These are phyloP conservation scores for Rosa rugosa DNA, from an alignment of 306 rosid genomes.

Conservation along the genomic window DNA sequence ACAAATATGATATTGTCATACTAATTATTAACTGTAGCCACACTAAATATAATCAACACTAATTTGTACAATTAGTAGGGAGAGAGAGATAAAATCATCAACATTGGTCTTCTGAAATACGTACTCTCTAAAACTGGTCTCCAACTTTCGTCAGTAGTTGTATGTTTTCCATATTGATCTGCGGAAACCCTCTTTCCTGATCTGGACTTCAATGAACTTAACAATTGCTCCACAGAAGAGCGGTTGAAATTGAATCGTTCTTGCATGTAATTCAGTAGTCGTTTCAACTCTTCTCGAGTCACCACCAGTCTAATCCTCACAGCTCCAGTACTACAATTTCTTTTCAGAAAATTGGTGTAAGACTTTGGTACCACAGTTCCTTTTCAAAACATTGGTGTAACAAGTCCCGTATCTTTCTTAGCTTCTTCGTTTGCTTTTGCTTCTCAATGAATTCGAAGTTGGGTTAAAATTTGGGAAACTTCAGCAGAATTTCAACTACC, in stretches of 20 bases:
- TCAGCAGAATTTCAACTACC: too few species aligned
- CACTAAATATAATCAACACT: conserved; percentile 13
- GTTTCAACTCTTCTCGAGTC: conserved; percentile 66
- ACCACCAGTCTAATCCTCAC: conserved; percentile 80
- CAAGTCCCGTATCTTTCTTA: too few species aligned
- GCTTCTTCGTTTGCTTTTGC: too few species aligned
- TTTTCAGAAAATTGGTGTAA: too few species aligned
- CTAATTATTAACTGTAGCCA: conserved; percentile 10
- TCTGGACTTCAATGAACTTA: conserved; percentile 48
- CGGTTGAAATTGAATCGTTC: conserved; percentile 7
- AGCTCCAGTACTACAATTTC: conserved; percentile 11
- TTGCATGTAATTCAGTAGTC: conserved; percentile 44
- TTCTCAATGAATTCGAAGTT: too few species aligned
- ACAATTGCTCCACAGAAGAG: conserved; percentile 52
- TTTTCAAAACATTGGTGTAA: too few species aligned
- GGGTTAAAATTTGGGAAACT: too few species aligned
- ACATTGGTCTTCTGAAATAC: conserved; percentile 57
- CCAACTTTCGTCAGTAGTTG: conserved; percentile 33
- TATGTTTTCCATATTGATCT: conserved; percentile 17
- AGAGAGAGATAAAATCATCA: conserved; percentile 17
- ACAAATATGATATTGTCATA: neutral
- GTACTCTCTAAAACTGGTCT: conserved; percentile 60
- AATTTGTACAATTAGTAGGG: conserved; percentile 3
- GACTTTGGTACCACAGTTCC: too few species aligned
- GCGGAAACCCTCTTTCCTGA: conserved; percentile 47